Evolutionary conservation across 345 rosid genomes (phyloP).

Genomic region (Excoecaria agallocha): DNA sequence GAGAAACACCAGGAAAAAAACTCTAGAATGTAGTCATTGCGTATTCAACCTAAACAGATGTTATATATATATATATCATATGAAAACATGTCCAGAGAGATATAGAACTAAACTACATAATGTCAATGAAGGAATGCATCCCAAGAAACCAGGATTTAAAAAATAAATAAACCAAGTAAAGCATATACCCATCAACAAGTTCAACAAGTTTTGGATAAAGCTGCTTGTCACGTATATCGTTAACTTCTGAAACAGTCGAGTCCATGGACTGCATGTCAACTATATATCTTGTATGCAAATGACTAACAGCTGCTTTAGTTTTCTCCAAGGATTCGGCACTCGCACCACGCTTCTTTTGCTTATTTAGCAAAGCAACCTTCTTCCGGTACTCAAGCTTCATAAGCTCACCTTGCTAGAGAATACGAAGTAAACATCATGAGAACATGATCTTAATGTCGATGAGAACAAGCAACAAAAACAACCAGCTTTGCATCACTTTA

Average conservation of each 20-base stretch:
- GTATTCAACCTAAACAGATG: neutral
- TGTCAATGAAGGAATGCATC: neutral
- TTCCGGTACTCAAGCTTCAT: slow-evolving; percentile 93
- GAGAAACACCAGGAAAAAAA: neutral
- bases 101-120: neutral
- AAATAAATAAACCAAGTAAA: neutral
- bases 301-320: slow-evolving; percentile 90
- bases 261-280: slow-evolving; percentile 99
- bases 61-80: neutral
- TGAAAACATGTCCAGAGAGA: too few species aligned
- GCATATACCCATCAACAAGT: slow-evolving; percentile 71
- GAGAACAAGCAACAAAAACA: neutral
- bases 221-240: slow-evolving; percentile 79
- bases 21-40: too few species aligned
- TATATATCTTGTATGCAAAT: slow-evolving; percentile 83
- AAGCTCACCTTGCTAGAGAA: slow-evolving; percentile 80
- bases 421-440: slow-evolving; percentile 20
- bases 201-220: slow-evolving; percentile 76
- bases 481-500: neutral
- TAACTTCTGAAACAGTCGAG: slow-evolving; percentile 86
- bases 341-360: slow-evolving; percentile 75
- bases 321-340: slow-evolving; percentile 81
- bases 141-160: neutral
- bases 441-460: neutral
- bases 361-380: slow-evolving; percentile 66